A percentile compares a stretch with the other conserved stretches of the same genome.
These are phyloP conservation scores for Yamadazyma taylorii DNA, from an alignment of 1,139 yeast genomes.

Conservation along the genomic window DNA sequence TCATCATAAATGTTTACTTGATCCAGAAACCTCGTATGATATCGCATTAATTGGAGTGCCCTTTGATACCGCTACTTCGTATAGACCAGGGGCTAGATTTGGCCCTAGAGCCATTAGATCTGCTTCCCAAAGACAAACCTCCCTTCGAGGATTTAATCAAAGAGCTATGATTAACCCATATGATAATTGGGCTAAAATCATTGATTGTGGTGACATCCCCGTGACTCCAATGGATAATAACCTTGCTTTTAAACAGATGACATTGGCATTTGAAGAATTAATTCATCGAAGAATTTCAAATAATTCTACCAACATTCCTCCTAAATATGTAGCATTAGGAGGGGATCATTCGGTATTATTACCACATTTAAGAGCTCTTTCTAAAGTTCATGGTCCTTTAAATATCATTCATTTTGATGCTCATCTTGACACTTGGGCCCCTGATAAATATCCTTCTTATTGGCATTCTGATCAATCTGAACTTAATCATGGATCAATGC, in stretches of 20 bases:
- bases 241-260: slow-evolving; percentile 71
- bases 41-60: slow-evolving; percentile 75
- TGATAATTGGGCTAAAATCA: slow-evolving; percentile 60
- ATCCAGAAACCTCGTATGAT: slow-evolving; percentile 51
- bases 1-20: slow-evolving; percentile 53
- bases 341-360: slow-evolving; percentile 77
- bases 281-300: slow-evolving; percentile 31
- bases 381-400: slow-evolving; percentile 59
- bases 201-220: slow-evolving; percentile 84
- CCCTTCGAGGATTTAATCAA: slow-evolving; percentile 65
- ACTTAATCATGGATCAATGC: slow-evolving; percentile 78
- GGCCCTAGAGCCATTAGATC: slow-evolving; percentile 76
- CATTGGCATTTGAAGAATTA: slow-evolving; percentile 62
- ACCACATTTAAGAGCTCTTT: slow-evolving; percentile 66
- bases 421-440: slow-evolving; percentile 79
- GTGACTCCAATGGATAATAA: slow-evolving; percentile 74
- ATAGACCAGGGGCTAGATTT: slow-evolving; percentile 75
- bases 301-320: slow-evolving; percentile 34
- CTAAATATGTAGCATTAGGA: slow-evolving; percentile 67
- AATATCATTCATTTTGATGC: slow-evolving; percentile 78
- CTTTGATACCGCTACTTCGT: slow-evolving; percentile 74
- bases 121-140: slow-evolving; percentile 72
- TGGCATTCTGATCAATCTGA: slow-evolving; percentile 69
- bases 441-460: slow-evolving; percentile 62
- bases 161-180: slow-evolving; percentile 69